Conservation (phyloP, 2,329 filamentous ascomycete species). For the Ramularia endophylla region DNA sequence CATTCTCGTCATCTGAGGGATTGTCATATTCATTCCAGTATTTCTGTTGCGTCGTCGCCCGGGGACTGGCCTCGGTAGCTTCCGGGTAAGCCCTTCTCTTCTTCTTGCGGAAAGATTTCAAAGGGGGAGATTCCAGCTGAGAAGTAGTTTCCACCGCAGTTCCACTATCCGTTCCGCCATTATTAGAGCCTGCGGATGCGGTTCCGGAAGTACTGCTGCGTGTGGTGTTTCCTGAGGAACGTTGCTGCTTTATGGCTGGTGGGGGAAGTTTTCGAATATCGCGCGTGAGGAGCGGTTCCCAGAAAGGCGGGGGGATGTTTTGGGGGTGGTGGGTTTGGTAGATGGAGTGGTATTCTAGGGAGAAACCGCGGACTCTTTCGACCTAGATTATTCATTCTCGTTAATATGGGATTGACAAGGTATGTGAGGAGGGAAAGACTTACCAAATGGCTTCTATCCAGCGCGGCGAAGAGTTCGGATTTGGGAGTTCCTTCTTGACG, state of each 20-base stretch:
- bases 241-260: constrained; percentile 21
- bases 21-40: constrained; percentile 91
- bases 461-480: constrained; percentile 35
- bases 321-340: constrained; percentile 42
- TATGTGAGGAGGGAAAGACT: neutral
- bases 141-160: constrained; percentile 33
- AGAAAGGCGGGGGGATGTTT: constrained; percentile 43
- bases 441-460: constrained; percentile 43
- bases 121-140: constrained; percentile 34
- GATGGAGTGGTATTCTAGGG: constrained; percentile 48
- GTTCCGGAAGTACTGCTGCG: constrained; percentile 13
- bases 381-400: constrained; percentile 22
- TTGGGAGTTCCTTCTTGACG: constrained; percentile 42
- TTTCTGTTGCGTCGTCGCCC: constrained; percentile 27
- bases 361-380: constrained; percentile 49
- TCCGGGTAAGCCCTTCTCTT: constrained; percentile 30
- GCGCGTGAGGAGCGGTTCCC: constrained; percentile 42
- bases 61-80: constrained; percentile 2
- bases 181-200: constrained; percentile 29
- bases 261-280: constrained; percentile 51
- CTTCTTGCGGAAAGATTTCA: constrained; percentile 42
- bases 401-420: neutral
- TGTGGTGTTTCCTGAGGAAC: constrained; percentile 19
- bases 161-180: constrained; percentile 29
- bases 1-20: constrained; percentile 60